Percentiles rank a stretch among this genome's conserved stretches.
phyloP scores from a whole-genome alignment of 2,329 filamentous ascomycete genomes.

The Rhynchosporium agropyri region DNA sequence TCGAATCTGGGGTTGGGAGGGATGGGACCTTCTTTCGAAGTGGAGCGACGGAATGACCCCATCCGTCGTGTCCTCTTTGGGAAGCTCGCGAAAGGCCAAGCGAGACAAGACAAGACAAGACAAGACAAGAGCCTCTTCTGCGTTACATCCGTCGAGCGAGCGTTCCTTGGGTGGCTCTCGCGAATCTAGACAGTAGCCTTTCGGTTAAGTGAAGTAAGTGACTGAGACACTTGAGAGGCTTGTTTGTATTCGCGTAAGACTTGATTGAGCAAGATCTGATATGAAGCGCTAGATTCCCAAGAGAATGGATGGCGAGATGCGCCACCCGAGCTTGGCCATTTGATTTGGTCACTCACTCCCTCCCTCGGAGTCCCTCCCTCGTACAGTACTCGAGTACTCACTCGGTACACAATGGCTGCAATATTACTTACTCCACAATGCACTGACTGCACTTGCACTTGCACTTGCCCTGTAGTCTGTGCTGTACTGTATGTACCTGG shows the following conservation, averaged over 20 bases:
- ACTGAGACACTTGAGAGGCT: too few relatives aligned
- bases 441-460: too few relatives aligned
- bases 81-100: not conserved
- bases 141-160: not conserved
- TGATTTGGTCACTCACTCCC: not conserved
- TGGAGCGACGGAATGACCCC: conserved; percentile 14
- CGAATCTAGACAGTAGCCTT: conserved; percentile 2
- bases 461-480: too few relatives aligned
- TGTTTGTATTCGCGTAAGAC: too few relatives aligned
- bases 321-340: conserved; percentile 15
- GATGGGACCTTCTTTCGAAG: not conserved
- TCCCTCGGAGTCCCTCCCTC: too few relatives aligned
- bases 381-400: too few relatives aligned
- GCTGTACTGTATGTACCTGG: not conserved
- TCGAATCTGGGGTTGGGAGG: conserved; percentile 27
- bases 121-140: not conserved
- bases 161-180: conserved; percentile 4
- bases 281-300: not conserved
- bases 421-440: too few relatives aligned
- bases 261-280: too few relatives aligned
- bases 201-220: too few relatives aligned
- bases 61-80: conserved; percentile 10
- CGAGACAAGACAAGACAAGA: not conserved
- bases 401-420: too few relatives aligned
- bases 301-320: conserved; percentile 9